Percentiles rank a stretch among this genome's conserved stretches.
Conservation (phyloP, 306 rosid species). For the Vigna angularis region DNA sequence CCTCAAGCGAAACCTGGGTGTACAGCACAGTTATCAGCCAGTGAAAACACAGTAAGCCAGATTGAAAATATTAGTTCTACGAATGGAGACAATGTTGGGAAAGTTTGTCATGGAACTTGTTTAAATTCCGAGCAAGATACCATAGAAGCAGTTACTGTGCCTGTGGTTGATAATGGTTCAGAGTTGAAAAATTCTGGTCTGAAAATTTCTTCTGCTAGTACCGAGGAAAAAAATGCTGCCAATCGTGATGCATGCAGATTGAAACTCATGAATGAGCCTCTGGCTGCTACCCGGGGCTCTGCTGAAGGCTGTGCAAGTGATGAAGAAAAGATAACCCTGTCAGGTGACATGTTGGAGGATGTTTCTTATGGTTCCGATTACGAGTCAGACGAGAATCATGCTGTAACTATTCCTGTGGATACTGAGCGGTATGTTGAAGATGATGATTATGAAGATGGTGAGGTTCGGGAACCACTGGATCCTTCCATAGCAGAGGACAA, state of each 20-base stretch:
- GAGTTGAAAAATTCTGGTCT: slow-evolving; percentile 41
- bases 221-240: slow-evolving; percentile 47
- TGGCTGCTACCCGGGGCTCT: slow-evolving; percentile 48
- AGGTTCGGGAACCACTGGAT: slow-evolving; percentile 69
- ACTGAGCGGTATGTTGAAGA: slow-evolving; percentile 56
- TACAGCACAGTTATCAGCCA: slow-evolving; percentile 44
- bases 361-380: slow-evolving; percentile 69
- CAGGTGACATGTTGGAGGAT: slow-evolving; percentile 70
- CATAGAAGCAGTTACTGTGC: slow-evolving; percentile 38
- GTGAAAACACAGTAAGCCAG: slow-evolving; percentile 42
- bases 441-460: slow-evolving; percentile 92
- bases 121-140: slow-evolving; percentile 46
- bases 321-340: slow-evolving; percentile 79
- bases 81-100: slow-evolving; percentile 35
- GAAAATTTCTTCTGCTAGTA: slow-evolving; percentile 39
- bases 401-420: slow-evolving; percentile 60
- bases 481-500: slow-evolving; percentile 50
- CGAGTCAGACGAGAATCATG: slow-evolving; percentile 83
- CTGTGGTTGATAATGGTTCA: slow-evolving; percentile 45
- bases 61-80: slow-evolving; percentile 32
- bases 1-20: slow-evolving; percentile 47
- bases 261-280: slow-evolving; percentile 55
- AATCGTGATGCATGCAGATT: slow-evolving; percentile 43
- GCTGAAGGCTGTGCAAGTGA: slow-evolving; percentile 71
- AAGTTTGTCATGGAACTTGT: slow-evolving; percentile 49